A percentile compares a stretch with the other conserved stretches of the same genome.
phyloP scores from a whole-genome alignment of 495 filamentous ascomycete species.

The Collariella sp. region DNA sequence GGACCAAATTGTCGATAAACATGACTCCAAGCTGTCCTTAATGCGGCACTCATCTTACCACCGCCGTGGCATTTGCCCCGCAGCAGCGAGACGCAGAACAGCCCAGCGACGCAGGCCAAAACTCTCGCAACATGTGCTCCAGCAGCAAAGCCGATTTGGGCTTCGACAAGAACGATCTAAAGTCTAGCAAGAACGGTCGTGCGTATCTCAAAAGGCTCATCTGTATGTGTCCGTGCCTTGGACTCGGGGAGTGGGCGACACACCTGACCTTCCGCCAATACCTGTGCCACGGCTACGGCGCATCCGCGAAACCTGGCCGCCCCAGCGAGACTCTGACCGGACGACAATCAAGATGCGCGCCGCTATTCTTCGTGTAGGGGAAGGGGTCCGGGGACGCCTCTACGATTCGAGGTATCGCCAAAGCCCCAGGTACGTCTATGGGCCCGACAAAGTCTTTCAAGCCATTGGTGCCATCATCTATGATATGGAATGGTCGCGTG shows the following conservation, averaged over 20 bases:
- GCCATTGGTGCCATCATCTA: not conserved
- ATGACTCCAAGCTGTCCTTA: not conserved
- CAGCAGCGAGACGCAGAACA: not conserved
- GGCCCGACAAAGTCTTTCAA: not conserved
- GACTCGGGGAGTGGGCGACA: not conserved
- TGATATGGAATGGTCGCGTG: not conserved
- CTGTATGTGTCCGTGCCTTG: not conserved
- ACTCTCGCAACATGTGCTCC: not conserved
- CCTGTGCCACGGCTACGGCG: not conserved
- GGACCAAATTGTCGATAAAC: too few species aligned
- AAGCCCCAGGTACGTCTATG: not conserved
- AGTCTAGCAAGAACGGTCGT: too few species aligned
- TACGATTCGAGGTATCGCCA: not conserved
- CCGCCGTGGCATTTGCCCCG: not conserved
- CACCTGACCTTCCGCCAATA: not conserved
- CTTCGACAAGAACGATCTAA: too few species aligned
- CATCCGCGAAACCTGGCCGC: not conserved
- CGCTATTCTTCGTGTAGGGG: not conserved
- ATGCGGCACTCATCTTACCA: not conserved
- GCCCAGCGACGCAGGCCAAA: not conserved
- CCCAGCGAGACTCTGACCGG: not conserved
- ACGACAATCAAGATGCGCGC: not conserved
- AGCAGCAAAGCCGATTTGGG: too few species aligned
- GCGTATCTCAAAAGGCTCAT: not conserved
- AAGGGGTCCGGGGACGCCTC: not conserved